phyloP scores from a whole-genome alignment of 352 stramenopile genomes.

The Phytophthora tentaculata region DNA sequence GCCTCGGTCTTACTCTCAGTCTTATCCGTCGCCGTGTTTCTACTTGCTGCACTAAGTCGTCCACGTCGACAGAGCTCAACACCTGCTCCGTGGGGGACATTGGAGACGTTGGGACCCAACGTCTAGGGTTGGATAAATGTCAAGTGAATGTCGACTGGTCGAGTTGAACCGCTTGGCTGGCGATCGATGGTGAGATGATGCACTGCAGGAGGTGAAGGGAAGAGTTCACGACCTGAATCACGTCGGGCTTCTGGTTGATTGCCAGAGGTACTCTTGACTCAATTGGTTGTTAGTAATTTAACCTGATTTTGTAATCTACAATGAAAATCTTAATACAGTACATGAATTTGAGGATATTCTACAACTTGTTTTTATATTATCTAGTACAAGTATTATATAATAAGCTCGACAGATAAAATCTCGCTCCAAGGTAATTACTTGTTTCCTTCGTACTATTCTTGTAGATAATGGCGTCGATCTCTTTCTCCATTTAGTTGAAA shows the following conservation, averaged over 20 bases:
- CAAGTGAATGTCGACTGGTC: background rate
- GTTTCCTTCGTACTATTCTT: background rate
- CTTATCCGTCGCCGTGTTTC: background rate
- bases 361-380: no score
- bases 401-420: no score
- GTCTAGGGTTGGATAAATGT: background rate
- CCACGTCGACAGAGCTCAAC: constrained; percentile 9
- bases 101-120: constrained; percentile 11
- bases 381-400: no score
- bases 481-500: no score
- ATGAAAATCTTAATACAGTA: constrained; percentile 1
- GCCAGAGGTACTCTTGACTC: constrained; percentile 19
- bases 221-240: no score
- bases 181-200: constrained; percentile 27
- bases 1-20: constrained; percentile 27
- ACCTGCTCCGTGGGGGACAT: constrained; percentile 22
- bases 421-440: no score
- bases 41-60: constrained; percentile 17
- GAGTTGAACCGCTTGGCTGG: constrained; percentile 1
- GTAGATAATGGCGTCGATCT: background rate
- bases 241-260: constrained; percentile 16
- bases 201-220: constrained; percentile 9
- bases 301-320: constrained; percentile 16
- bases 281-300: constrained; percentile 3
- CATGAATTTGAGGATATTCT: no score